Evolutionary conservation across 1,139 yeast species (phyloP), one percentile per base, ranked within the genome.

Genomic region (Yamadazyma diospyri): DNA sequence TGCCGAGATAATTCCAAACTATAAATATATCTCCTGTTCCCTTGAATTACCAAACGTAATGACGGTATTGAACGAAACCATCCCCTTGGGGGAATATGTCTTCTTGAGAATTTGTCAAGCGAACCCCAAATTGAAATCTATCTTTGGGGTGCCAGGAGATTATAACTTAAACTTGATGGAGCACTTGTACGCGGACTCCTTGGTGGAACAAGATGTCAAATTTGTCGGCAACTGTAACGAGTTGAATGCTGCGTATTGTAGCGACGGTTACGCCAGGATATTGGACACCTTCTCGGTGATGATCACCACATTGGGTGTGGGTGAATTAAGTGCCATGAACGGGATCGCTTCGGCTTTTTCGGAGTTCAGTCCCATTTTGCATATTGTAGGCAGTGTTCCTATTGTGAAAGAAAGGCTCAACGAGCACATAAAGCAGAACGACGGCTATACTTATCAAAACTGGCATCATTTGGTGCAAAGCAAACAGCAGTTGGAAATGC

Each of bases 301-400:
- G 32, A 63, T 80, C 40, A 76, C 86, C 25, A 78, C 86, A 12
- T 83, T 69, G 57, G 95, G 95, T 36, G 95, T 87, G 31, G 95
- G 95, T 38, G 95, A 86, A 59, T 71, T 86, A 39, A 78, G 86
- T 35, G 95, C 95, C 10, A 58, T 86, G 43, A 87, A 86, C 59
- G 96, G 94, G 33, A 69, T 84, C 40, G 76, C 89, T 30, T 94
- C 95, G 41, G 78, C 94, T 6, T 82, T 72, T 59, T 82, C 92
- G 29, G 95, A 86, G 57, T 79, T 72, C 51, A 78, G 77, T 22
- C 94, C 94, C 8, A 69, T 86, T 18, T 66, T 87, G 38, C 95
- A 85, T 59, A 78, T 87, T 47, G 95, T 87, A 24, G 96, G 96
- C 30, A 36, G 39, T 26, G 33, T 41, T 23, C 79, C 85, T 20